A percentile compares a stretch with the other conserved stretches of the same genome.
Conservation (phyloP, 805 yeast species). For the Wickerhamiella musiphila region DNA sequence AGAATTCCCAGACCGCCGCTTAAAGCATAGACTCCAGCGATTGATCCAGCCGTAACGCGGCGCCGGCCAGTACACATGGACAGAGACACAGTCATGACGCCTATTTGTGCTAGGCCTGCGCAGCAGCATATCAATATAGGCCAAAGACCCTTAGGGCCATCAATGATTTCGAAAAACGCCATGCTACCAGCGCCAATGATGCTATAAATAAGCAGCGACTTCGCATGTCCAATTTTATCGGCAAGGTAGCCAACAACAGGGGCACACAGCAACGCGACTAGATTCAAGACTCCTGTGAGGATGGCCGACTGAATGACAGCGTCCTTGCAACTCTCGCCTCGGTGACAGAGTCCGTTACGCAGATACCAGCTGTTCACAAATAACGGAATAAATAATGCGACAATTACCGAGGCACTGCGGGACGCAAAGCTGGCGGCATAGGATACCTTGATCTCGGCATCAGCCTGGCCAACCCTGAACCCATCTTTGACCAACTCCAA, state of each 20-base stretch:
- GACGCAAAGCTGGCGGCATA: constrained; percentile 47
- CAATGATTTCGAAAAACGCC: constrained; percentile 12
- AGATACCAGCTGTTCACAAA: constrained; percentile 40
- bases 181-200: constrained; percentile 12
- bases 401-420: constrained; percentile 41
- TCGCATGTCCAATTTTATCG: constrained; percentile 28
- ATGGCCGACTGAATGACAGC: constrained; percentile 53
- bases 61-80: constrained; percentile 35
- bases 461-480: constrained; percentile 28
- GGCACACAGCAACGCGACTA: constrained; percentile 38
- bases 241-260: constrained; percentile 47
- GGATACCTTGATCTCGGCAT: constrained; percentile 34
- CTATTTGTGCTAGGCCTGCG: constrained; percentile 46
- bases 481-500: constrained; percentile 31
- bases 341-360: constrained; percentile 32
- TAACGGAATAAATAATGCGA: constrained; percentile 45
- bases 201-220: constrained; percentile 19
- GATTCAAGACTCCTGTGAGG: constrained; percentile 48
- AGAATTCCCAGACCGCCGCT: constrained; percentile 54
- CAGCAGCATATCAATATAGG: constrained; percentile 26
- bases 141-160: constrained; percentile 23
- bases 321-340: constrained; percentile 31
- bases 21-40: constrained; percentile 53
- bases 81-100: constrained; percentile 45
- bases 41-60: constrained; percentile 36